Base-by-base conservation (phyloP, 768 basidiomycete genomes). In the Xanthoconium purpureum region DNA sequence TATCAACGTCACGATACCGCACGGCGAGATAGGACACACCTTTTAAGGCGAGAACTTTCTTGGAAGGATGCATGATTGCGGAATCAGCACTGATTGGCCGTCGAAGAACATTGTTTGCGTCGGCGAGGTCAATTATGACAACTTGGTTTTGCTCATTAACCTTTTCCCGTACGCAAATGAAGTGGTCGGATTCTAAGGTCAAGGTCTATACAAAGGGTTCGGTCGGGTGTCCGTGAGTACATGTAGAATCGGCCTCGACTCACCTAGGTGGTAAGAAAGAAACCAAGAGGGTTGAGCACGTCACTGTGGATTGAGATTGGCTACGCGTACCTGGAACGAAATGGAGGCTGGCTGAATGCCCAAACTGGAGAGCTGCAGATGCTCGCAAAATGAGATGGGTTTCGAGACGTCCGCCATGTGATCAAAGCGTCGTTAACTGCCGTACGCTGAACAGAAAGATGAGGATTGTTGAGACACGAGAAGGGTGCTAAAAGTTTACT, bases 71-170 rank as follows among this genome's bases (percentile, higher is more conserved):
- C 96, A 99, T 98, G 65, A 99, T 97, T 54, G 97, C 96, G 38
- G 92, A 93, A 72, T 99, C 97, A n/a, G 97, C 97, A 28, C 91
- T 89, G 68, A 99, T 98, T 59, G 94, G 94, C 64, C 94, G 81
- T 57, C 94, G 88, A 54, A 95, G 83, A 66, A 98, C 91, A 88
- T 96, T 92, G 78, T 98, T 98, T 66, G 95, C 93, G 73, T 98
- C 93, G 58, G 89, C 80, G 61, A 99, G 87, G 85, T 98, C 96
- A 70, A 99, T 90, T 70, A 99, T 98, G 71, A 98, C 96, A 61
- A 99, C 97, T 75, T 98, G 95, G 75, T 96, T 94, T 69, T 92
- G 88, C 61, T 95, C 94, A 66, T 89, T 87, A 68, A 93, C 83
- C 74, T 94, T 94, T 78, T 98, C 96, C 54, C 96, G 90, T 58